Evolutionary conservation across 768 basidiomycete species (phyloP).

Genomic region (Tylopilus vinaceipallidus): DNA sequence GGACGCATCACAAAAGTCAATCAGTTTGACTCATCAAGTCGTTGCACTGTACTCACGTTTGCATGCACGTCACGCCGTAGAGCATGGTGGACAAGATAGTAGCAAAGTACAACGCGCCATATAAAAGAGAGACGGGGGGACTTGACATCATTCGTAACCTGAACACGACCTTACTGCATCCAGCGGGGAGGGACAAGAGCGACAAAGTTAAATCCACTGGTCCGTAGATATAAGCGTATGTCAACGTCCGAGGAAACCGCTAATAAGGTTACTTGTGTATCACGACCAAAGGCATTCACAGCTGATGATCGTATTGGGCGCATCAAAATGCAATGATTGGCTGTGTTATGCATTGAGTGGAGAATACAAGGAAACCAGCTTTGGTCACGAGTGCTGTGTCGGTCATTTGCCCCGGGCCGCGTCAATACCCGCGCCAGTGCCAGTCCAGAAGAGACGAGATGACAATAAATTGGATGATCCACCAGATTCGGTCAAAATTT

Average conservation of each 20-base stretch:
- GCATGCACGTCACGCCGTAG: neutral
- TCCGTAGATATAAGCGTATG: neutral
- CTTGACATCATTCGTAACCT: neutral
- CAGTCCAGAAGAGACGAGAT: too few species aligned
- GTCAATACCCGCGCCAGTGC: too few species aligned
- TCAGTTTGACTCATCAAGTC: neutral
- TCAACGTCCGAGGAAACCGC: too few species aligned
- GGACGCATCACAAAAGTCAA: neutral
- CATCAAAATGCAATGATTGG: neutral
- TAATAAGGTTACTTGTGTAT: too few species aligned
- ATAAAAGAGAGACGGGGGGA: neutral
- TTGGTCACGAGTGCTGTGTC: too few species aligned
- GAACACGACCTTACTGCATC: too few species aligned
- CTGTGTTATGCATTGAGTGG: neutral
- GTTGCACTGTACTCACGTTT: neutral
- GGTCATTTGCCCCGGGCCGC: too few species aligned
- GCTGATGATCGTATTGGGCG: neutral
- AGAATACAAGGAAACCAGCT: too few species aligned
- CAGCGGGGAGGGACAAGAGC: neutral
- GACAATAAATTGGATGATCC: too few species aligned
- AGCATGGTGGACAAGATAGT: neutral
- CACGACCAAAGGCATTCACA: neutral
- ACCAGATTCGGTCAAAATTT: too few species aligned
- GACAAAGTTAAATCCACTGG: neutral
- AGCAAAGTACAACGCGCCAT: neutral